Evolutionary conservation across 495 filamentous ascomycete species (phyloP), one percentile per base, ranked within the genome.

Genomic region (Neurospora intermedia): DNA sequence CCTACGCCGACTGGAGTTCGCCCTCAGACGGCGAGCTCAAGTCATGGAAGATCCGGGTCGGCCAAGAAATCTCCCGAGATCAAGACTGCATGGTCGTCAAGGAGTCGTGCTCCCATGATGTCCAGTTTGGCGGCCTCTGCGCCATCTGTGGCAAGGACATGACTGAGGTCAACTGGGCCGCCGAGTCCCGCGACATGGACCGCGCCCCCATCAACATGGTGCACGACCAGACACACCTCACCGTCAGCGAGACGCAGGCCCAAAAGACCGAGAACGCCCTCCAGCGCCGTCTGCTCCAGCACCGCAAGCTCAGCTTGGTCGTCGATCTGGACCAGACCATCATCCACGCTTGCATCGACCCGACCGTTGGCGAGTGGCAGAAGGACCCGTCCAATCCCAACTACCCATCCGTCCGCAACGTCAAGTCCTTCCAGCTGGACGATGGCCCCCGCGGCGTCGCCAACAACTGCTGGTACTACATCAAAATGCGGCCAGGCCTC

Each of bases 261-360:
- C 86, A 88, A 43, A 89, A 88, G 69, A 89, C 93, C 43, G 95
- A 98, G 82, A 90, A 94, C 77, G 91, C 96, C 77, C 87, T 93
- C 27, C 97, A 97, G 81, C 87, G 89, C 54, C 89, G 96, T 23
- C 84, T 99, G 27, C 85, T 99, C 39, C 85, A 89, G 75, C 86
- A 88, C 40, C 86, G 90, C 70, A 97, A 95, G 82, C 87, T 99
- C 13, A 97, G 93, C 18, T 85, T 99, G 23, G 96, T 99, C 35
- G 96, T 99, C 75, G 96, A 99, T 85, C 83, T 99, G 38, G 96
- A 99, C 79, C 95, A 98, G 81, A 99, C 96, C 27, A 96, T 99
- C 78, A 98, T 99, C 74, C 96, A 99, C 81, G 96, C 96, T 18
- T 97, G 94, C 69, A 95, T 98, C 77, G 96, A 99, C 73, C 95